Percentiles rank a stretch among this genome's conserved stretches.
Evolutionary conservation across 768 basidiomycete species (phyloP).

Genomic region (Phaffia australis): DNA sequence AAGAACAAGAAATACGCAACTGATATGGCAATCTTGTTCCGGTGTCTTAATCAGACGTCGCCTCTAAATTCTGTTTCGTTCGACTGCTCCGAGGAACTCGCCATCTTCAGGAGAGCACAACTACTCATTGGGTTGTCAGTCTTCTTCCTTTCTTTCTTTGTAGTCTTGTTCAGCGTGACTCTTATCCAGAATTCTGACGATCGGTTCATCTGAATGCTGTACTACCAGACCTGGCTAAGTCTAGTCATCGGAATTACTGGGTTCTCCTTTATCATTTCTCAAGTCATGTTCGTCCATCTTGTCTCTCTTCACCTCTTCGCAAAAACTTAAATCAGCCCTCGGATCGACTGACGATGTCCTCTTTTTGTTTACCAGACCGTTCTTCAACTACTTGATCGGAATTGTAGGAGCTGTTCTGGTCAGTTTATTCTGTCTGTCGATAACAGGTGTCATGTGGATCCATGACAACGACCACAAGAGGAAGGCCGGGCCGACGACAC

Average conservation of each 20-base stretch:
- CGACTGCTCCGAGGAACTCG: slow-evolving; percentile 27
- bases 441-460: slow-evolving; percentile 26
- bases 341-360: no score
- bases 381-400: no score
- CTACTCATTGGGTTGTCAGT: slow-evolving; percentile 30
- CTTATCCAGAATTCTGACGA: no score
- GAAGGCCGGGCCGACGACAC: background rate
- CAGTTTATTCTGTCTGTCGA: slow-evolving; percentile 24
- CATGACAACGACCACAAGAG: slow-evolving; percentile 19
- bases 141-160: no score
- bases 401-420: slow-evolving; percentile 30
- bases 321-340: no score
- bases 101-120: slow-evolving; percentile 27
- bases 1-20: background rate
- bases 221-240: slow-evolving; percentile 27
- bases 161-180: no score
- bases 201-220: no score
- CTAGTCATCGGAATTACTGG: slow-evolving; percentile 7
- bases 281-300: slow-evolving; percentile 28
- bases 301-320: no score
- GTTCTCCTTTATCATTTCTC: slow-evolving; percentile 30
- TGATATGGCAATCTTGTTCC: background rate
- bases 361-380: no score
- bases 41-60: slow-evolving; percentile 21
- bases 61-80: slow-evolving; percentile 31